phyloP scores from a whole-genome alignment of 176 grass and related monocot species.

The Paspalum vaginatum region DNA sequence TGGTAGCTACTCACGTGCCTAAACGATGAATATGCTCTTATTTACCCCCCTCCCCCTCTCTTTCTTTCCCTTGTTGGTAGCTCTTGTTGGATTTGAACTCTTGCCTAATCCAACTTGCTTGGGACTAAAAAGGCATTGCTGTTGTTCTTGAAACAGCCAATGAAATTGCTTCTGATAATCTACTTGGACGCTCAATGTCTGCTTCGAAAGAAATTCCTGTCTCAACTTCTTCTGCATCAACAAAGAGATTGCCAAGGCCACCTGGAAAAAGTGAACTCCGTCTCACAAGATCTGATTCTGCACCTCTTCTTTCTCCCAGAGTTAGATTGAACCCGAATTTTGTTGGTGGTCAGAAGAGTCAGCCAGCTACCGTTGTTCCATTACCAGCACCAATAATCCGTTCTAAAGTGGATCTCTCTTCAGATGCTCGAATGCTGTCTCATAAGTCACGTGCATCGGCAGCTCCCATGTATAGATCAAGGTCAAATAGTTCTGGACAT shows the following conservation, averaged over 20 bases:
- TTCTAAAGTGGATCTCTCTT: slow-evolving; percentile 39
- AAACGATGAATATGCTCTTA: too few species aligned
- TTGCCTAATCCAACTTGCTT: too few species aligned
- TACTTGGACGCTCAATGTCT: slow-evolving; percentile 48
- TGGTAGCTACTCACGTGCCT: background rate
- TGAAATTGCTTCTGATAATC: slow-evolving; percentile 47
- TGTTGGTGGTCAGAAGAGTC: slow-evolving; percentile 39
- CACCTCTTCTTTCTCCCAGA: slow-evolving; percentile 46
- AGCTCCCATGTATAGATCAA: slow-evolving; percentile 38
- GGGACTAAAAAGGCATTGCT: too few species aligned
- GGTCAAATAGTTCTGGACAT: slow-evolving; percentile 19
- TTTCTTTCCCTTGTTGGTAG: too few species aligned
- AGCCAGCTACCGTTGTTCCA: slow-evolving; percentile 39
- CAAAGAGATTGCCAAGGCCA: slow-evolving; percentile 58
- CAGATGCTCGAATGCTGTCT: slow-evolving; percentile 21
- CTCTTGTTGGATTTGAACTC: too few species aligned
- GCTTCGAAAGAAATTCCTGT: slow-evolving; percentile 47
- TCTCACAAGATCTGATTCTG: slow-evolving; percentile 54
- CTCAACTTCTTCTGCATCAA: slow-evolving; percentile 42
- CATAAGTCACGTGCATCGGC: slow-evolving; percentile 2
- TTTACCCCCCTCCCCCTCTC: too few species aligned
- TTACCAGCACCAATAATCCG: slow-evolving; percentile 36
- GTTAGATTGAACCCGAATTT: slow-evolving; percentile 42
- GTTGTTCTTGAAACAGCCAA: slow-evolving; percentile 40
- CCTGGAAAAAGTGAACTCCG: slow-evolving; percentile 40